Evolutionary conservation across 305 asterid genomes (phyloP), one percentile per base, ranked within the genome.

Genomic region (Fraxinus dipetala): DNA sequence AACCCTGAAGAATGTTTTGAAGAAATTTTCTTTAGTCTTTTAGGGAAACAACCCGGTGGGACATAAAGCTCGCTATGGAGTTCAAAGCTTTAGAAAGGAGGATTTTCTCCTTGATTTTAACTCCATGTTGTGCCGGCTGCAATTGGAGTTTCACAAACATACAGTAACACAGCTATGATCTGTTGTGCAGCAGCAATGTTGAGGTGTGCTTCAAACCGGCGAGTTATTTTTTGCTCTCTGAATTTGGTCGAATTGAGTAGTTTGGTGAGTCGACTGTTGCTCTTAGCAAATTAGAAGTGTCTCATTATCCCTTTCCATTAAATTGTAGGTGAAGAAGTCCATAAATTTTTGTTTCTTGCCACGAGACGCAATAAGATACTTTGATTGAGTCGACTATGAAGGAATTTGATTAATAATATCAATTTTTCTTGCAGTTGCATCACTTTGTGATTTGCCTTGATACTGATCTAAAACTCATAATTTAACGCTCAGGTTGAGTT

Each of bases 41-140:
- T 85, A 92, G 97, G 89, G 91, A 86, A 82, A 79, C 16, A 0
- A 79, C 83, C 26, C 85, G 83, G 59, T 92, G 98, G 96, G 98
- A 93, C 45, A 94, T 89, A 72, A 91, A 90, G 90, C 95, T 91
- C 82, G 96, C 95, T 5, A 11, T 80, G 83, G 89, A 90, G 78
- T 91, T 87, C 86, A 91, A 91, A 75, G 87, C 72, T 76, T 82
- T 87, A 85, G 97, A 95, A 56, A 87, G 89, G 85, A 90, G 86
- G 92, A 95, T 90, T 16, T 65, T 93, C 7, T 81, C 91, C 36
- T 93, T 96, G 51, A 88, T 95, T 80, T 43, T 89, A 81, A 76
- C 86, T 16, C 91, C 98, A 9, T 95, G 97, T 48, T 76, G 86
- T 76, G 83, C 87, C 13, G 96, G 98, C 18, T 88, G 90, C 31